phyloP scores from a whole-genome alignment of 805 yeast genomes.

The Monosporozyma solicola region DNA sequence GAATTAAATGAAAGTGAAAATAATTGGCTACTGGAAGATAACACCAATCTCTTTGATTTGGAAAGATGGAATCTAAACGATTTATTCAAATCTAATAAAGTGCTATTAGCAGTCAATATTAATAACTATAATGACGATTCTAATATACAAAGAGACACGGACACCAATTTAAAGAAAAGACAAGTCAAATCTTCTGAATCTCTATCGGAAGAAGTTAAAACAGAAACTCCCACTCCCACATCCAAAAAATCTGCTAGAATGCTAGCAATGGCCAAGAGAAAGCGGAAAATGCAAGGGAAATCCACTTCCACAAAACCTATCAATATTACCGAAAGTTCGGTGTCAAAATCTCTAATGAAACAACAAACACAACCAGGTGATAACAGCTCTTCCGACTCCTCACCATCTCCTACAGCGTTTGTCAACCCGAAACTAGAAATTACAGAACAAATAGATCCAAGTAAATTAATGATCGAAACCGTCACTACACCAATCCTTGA shows the following conservation, averaged over 20 bases:
- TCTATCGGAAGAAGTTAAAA: conserved; percentile 4
- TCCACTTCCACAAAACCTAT: conserved; percentile 43
- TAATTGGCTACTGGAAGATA: conserved; percentile 17
- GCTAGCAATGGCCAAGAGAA: conserved; percentile 89
- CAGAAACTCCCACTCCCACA: conserved; percentile 4
- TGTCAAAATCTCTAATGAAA: conserved; percentile 37
- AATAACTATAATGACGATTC: conserved; percentile 9
- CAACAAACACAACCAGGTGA: conserved; percentile 19
- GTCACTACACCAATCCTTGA: conserved; percentile 60
- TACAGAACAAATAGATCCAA: conserved; percentile 72
- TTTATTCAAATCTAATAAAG: conserved; percentile 22
- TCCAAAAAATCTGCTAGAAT: conserved; percentile 57
- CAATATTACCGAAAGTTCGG: conserved; percentile 63
- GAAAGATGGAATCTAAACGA: conserved; percentile 23
- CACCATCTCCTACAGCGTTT: conserved; percentile 14
- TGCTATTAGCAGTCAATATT: conserved; percentile 22
- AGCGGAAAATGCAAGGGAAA: conserved; percentile 66
- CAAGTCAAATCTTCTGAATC: conserved; percentile 3
- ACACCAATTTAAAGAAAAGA: conserved; percentile 6
- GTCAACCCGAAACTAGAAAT: conserved; percentile 44
- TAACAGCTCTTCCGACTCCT: background rate
- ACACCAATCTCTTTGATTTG: conserved; percentile 15
- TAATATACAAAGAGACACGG: background rate
- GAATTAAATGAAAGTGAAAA: conserved; percentile 15
- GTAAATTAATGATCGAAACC: conserved; percentile 77